Percentiles rank a stretch among this genome's conserved stretches.
Evolutionary conservation across 2,329 filamentous ascomycete genomes (phyloP).

Genomic region (Colletotrichum musicola): DNA sequence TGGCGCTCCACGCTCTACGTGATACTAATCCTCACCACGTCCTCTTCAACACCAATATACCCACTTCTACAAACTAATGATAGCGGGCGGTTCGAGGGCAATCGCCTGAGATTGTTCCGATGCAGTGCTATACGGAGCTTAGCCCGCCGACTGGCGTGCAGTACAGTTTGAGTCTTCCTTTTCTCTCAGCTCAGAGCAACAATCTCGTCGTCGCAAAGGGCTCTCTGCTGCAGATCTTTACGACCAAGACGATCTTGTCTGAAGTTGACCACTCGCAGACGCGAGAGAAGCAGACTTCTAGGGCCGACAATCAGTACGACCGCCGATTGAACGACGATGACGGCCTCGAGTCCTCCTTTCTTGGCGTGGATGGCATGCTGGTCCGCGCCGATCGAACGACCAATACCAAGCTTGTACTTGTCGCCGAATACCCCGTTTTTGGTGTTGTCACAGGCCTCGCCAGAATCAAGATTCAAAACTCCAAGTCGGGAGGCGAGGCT

Average conservation of each 20-base stretch:
- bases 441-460: slow-evolving; percentile 88
- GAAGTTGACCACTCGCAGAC: slow-evolving; percentile 66
- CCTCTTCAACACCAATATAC: neutral
- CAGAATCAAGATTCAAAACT: slow-evolving; percentile 78
- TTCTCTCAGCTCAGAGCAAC: slow-evolving; percentile 79
- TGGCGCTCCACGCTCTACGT: slow-evolving; percentile 5
- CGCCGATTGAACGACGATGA: slow-evolving; percentile 70
- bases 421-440: slow-evolving; percentile 85
- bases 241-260: slow-evolving; percentile 74
- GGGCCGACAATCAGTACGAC: slow-evolving; percentile 63
- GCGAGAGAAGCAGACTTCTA: slow-evolving; percentile 52
- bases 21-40: neutral
- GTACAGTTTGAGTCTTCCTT: slow-evolving; percentile 83
- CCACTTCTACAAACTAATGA: slow-evolving; percentile 28
- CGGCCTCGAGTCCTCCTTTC: slow-evolving; percentile 74
- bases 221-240: slow-evolving; percentile 92
- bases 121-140: slow-evolving; percentile 99
- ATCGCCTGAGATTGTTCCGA: slow-evolving; percentile 58
- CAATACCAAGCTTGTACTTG: slow-evolving; percentile 83
- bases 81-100: slow-evolving; percentile 21
- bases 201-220: slow-evolving; percentile 94
- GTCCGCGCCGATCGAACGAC: slow-evolving; percentile 73
- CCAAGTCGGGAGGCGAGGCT: slow-evolving; percentile 85
- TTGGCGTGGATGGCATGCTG: slow-evolving; percentile 72
- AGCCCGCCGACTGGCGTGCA: slow-evolving; percentile 94